These are phyloP conservation scores for Colletotrichum orbiculare DNA, from an alignment of 2,329 filamentous ascomycete genomes.

Conservation along the genomic window DNA sequence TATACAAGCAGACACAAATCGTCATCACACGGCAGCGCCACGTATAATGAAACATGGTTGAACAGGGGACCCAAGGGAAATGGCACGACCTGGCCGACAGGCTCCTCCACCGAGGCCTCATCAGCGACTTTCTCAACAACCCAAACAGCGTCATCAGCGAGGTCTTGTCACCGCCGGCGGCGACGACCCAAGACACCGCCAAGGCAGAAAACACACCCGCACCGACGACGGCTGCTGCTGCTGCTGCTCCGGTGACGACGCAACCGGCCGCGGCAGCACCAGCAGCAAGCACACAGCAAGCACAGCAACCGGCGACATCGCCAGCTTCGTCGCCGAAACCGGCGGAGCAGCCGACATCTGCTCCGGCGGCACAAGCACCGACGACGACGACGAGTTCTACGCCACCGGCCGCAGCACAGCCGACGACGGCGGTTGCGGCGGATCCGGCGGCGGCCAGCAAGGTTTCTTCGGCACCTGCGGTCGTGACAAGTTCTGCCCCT, in stretches of 20 bases:
- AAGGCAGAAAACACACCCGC: constrained; percentile 12
- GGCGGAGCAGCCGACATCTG: neutral
- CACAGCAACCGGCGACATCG: constrained; percentile 12
- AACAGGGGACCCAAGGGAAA: constrained; percentile 16
- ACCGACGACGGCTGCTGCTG: constrained; percentile 16
- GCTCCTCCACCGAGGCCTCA: constrained; percentile 17
- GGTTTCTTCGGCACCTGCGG: neutral
- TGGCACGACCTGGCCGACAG: constrained; percentile 7
- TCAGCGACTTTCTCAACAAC: constrained; percentile 19
- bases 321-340: constrained; percentile 12
- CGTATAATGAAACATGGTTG: constrained; percentile 29
- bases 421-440: neutral
- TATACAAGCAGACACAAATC: neutral
- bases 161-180: constrained; percentile 27
- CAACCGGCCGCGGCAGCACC: constrained; percentile 2
- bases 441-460: neutral
- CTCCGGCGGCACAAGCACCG: neutral
- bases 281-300: constrained; percentile 4
- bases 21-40: constrained; percentile 2
- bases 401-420: neutral
- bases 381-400: neutral
- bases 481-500: too few relatives aligned
- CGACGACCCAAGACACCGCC: constrained; percentile 10
- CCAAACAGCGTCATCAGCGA: constrained; percentile 19
- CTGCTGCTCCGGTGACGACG: constrained; percentile 6